Base-by-base conservation (phyloP, 75 land plant species). In the Picea sitchensis region DNA sequence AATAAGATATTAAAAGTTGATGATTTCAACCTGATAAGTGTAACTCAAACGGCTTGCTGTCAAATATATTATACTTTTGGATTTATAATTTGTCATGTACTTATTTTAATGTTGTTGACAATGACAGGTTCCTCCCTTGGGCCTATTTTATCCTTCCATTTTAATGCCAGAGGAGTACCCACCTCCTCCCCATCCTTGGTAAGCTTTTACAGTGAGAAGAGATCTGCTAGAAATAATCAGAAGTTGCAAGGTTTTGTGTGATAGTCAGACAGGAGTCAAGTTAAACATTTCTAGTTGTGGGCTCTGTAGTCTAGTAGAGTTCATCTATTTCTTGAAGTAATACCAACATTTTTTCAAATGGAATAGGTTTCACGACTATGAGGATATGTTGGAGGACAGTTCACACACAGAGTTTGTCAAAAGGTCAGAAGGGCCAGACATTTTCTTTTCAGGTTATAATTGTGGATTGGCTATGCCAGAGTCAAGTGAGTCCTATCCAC, bases 91-190 rank as follows among this genome's bases (percentile, higher is more conserved):
- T 63, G 34, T 44, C 76, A 68, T 44, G 38, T 38, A 38, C 32
- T 11, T 54, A 63, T 63, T 63, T 23, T 31, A n/a, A 76, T 59
- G 60, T 20, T 71, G 69, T 51, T 76, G 59, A 12, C 61, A 34
- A 38, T 44, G 73, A 83, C 79, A 95, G 98, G 90, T 97, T 71
- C 98, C 99, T 78, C 92, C 98, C 41, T 87, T 91, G 92, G 99
- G 99, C 74, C 82, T 94, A 62, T 97, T 97, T 85, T 90, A 88
- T 82, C 99, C 99, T 15, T 77, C 64, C 54, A 84, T 97, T 68
- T 88, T 97, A 79, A 85, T 88, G 80, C 89, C 94, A 32, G 94
- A 97, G 44, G 94, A 90, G 62, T 91, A 86, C 68, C 91, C 92
- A 63, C 86, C 89, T 76, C 93, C 93, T 26, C 87, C 92, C 5